Percentiles rank a stretch among this genome's conserved stretches.
Evolutionary conservation across 371 early-diverging fungal species (phyloP).

Genomic region (Capillidium heterosporum): DNA sequence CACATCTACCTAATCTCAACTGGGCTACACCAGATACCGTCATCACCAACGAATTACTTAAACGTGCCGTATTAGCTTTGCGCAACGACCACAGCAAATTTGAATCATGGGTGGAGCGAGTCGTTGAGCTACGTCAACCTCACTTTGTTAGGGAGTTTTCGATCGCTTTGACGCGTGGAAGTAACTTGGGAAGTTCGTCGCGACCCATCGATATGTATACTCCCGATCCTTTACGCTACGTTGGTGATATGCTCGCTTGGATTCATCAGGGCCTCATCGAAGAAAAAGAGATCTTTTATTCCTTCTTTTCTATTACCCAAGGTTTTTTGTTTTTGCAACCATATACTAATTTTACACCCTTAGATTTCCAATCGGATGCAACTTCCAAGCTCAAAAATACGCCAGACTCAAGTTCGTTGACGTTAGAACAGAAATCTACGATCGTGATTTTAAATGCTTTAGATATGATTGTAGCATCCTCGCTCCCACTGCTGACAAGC

Average conservation of each 20-base stretch:
- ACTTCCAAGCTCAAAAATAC: neutral
- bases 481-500: neutral
- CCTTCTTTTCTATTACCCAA: neutral
- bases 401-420: neutral
- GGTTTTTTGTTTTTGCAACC: neutral
- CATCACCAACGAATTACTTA: neutral
- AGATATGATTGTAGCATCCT: neutral
- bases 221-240: constrained; percentile 72
- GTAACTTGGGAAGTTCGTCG: constrained; percentile 53
- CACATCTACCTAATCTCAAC: neutral
- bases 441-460: neutral
- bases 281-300: neutral
- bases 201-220: constrained; percentile 84
- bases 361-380: neutral
- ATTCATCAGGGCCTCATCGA: constrained; percentile 60
- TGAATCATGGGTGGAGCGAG: neutral
- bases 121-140: neutral
- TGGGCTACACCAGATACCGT: neutral
- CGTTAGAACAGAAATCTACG: too few relatives aligned
- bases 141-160: constrained; percentile 44
- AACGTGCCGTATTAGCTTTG: neutral
- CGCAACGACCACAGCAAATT: neutral
- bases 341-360: neutral
- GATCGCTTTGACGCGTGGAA: constrained; percentile 68
- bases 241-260: constrained; percentile 93